Percentiles rank a stretch among this genome's conserved stretches.
Evolutionary conservation across 2,329 filamentous ascomycete genomes (phyloP).

Genomic region (Talaromyces sp.): DNA sequence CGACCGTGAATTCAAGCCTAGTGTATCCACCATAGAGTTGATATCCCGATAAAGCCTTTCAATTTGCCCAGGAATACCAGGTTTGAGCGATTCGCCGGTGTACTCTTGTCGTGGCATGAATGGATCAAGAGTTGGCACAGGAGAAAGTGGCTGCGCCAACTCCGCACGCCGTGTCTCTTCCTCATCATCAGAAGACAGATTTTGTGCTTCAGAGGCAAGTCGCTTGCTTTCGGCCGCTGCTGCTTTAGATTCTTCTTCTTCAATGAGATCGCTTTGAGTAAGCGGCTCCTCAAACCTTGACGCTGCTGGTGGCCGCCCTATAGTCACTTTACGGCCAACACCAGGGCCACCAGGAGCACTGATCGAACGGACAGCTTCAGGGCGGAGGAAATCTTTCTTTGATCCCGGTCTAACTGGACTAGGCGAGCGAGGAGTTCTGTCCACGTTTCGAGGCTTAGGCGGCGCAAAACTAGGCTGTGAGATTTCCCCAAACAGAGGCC

Average conservation of each 20-base stretch:
- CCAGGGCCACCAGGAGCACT: slow-evolving; percentile 33
- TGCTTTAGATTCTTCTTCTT: slow-evolving; percentile 23
- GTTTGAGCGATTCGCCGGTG: slow-evolving; percentile 38
- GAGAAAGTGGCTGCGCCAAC: slow-evolving; percentile 37
- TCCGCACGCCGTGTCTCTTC: slow-evolving; percentile 43
- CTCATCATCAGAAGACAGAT: slow-evolving; percentile 43
- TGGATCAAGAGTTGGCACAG: slow-evolving; percentile 41
- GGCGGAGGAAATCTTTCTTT: slow-evolving; percentile 23
- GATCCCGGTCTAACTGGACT: slow-evolving; percentile 37
- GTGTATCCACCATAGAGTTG: slow-evolving; percentile 82
- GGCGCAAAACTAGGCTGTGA: slow-evolving; percentile 34
- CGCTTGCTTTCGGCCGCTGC: slow-evolving; percentile 27
- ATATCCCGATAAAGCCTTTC: slow-evolving; percentile 47
- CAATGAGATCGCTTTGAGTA: slow-evolving; percentile 17
- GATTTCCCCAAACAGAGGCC: slow-evolving; percentile 42
- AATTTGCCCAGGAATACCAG: slow-evolving; percentile 45
- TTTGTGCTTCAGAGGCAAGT: slow-evolving; percentile 28
- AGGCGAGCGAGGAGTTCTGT: slow-evolving; percentile 39
- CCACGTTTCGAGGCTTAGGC: slow-evolving; percentile 23
- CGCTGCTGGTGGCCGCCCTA: slow-evolving; percentile 1
- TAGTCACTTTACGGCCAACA: slow-evolving; percentile 33
- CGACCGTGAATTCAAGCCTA: slow-evolving; percentile 77
- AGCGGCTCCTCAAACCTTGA: slow-evolving; percentile 11
- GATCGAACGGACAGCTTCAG: slow-evolving; percentile 29
- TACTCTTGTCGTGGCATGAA: slow-evolving; percentile 46